phyloP scores from a whole-genome alignment of 1,284 basidiomycete genomes.

The Marasmius sp. region DNA sequence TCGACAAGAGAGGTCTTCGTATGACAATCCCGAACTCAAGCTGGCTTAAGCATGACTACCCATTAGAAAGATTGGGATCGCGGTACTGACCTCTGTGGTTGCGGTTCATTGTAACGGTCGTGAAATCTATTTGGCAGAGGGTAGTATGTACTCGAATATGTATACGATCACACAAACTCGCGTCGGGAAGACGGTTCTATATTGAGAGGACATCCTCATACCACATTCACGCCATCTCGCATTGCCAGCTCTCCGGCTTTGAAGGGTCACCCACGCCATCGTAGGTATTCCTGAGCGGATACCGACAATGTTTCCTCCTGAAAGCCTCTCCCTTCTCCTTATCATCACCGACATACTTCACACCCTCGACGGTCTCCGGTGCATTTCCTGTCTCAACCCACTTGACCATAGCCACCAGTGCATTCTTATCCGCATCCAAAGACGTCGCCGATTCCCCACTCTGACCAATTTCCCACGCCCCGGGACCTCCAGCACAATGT shows the following conservation, averaged over 20 bases:
- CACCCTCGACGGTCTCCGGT: constrained; percentile 15
- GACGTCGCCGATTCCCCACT: background rate
- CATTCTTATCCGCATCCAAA: constrained; percentile 12
- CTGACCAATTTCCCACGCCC: constrained; percentile 15
- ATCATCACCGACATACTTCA: constrained; percentile 11
- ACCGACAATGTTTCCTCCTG: constrained; percentile 15
- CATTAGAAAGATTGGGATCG: too few species aligned
- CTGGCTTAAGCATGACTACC: too few species aligned
- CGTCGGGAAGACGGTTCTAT: too few species aligned
- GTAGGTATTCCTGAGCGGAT: constrained; percentile 15
- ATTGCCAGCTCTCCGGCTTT: constrained; percentile 9
- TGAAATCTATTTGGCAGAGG: too few species aligned
- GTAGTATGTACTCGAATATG: too few species aligned
- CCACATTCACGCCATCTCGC: background rate
- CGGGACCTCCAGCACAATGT: constrained; percentile 17
- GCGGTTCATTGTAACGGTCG: too few species aligned
- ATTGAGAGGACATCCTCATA: too few species aligned
- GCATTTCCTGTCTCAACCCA: constrained; percentile 19
- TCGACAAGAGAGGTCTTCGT: too few species aligned
- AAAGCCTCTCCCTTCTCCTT: constrained; percentile 5
- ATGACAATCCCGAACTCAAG: too few species aligned
- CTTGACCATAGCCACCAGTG: constrained; percentile 13
- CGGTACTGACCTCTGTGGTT: too few species aligned
- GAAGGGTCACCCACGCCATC: constrained; percentile 9
- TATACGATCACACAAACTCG: too few species aligned